phyloP scores from a whole-genome alignment of 768 basidiomycete genomes.

The Neoboletus subvelutipes region DNA sequence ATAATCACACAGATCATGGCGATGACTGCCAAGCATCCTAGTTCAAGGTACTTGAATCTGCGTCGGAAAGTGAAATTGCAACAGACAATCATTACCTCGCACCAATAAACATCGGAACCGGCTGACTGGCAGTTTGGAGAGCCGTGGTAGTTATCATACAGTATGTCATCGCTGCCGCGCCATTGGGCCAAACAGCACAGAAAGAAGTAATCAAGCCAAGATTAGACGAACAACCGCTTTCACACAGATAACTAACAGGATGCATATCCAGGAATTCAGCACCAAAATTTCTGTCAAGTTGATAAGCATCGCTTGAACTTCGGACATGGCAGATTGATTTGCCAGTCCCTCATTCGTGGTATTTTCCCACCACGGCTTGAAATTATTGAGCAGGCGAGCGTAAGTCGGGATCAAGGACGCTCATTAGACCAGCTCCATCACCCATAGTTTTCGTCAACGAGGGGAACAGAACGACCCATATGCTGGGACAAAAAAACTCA shows the following conservation, averaged over 20 bases:
- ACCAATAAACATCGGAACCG: slow-evolving; percentile 38
- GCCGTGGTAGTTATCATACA: slow-evolving; percentile 32
- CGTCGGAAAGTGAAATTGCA: too few species aligned
- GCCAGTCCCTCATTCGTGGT: too few species aligned
- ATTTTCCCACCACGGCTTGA: background rate
- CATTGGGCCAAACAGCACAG: slow-evolving; percentile 37
- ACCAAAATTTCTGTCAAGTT: background rate
- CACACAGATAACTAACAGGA: background rate
- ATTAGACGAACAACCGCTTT: background rate
- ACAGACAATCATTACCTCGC: slow-evolving; percentile 16
- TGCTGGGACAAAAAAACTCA: too few species aligned
- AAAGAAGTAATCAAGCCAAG: slow-evolving; percentile 3
- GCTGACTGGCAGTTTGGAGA: slow-evolving; percentile 38
- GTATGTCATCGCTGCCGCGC: slow-evolving; percentile 41
- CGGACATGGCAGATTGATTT: too few species aligned
- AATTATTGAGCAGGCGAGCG: background rate
- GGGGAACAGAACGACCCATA: background rate
- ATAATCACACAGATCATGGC: too few species aligned
- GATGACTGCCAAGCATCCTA: too few species aligned
- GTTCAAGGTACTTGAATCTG: background rate
- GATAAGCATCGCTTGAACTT: too few species aligned
- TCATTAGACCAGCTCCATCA: background rate
- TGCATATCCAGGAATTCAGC: slow-evolving; percentile 1
- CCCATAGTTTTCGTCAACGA: background rate
- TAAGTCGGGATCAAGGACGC: background rate